Conservation (phyloP, 2,329 filamentous ascomycete species). For the Penicillium frequentans region DNA sequence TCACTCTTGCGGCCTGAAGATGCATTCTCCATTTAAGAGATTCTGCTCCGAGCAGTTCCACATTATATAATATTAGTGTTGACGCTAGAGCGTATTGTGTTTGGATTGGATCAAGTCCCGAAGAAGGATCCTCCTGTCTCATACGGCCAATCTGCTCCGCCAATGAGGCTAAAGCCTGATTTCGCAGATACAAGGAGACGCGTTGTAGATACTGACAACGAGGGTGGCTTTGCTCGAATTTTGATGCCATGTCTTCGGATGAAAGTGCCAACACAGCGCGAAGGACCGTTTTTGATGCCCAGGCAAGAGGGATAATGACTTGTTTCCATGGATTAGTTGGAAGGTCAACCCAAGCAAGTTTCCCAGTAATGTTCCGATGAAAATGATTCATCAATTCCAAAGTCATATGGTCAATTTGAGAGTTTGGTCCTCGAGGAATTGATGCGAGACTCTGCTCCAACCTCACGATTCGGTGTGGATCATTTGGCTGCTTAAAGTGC, state of each 20-base stretch:
- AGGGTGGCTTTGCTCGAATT: constrained; percentile 8
- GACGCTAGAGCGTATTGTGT: constrained; percentile 20
- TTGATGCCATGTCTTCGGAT: constrained; percentile 22
- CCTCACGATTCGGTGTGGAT: not conserved
- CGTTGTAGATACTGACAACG: constrained; percentile 5
- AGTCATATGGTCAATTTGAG: not conserved
- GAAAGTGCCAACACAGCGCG: constrained; percentile 26
- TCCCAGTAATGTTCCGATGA: constrained; percentile 19
- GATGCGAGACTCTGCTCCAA: not conserved
- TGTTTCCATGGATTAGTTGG: constrained; percentile 26
- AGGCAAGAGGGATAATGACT: constrained; percentile 25
- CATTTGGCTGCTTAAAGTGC: not conserved
- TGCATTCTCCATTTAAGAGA: constrained; percentile 24
- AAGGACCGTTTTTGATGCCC: constrained; percentile 21
- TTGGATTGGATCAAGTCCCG: not conserved
- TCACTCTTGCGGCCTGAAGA: constrained; percentile 24
- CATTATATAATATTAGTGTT: constrained; percentile 26
- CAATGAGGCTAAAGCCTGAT: constrained; percentile 12
- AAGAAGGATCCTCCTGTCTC: not conserved
- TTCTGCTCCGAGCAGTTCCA: constrained; percentile 24
- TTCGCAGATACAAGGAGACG: constrained; percentile 8
- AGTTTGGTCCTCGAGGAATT: not conserved
- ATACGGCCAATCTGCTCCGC: constrained; percentile 9
- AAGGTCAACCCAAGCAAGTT: constrained; percentile 29
- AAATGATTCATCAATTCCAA: constrained; percentile 25